These are phyloP conservation scores for Diaporthe caulivora DNA, from an alignment of 2,329 filamentous ascomycete species.

Conservation along the genomic window DNA sequence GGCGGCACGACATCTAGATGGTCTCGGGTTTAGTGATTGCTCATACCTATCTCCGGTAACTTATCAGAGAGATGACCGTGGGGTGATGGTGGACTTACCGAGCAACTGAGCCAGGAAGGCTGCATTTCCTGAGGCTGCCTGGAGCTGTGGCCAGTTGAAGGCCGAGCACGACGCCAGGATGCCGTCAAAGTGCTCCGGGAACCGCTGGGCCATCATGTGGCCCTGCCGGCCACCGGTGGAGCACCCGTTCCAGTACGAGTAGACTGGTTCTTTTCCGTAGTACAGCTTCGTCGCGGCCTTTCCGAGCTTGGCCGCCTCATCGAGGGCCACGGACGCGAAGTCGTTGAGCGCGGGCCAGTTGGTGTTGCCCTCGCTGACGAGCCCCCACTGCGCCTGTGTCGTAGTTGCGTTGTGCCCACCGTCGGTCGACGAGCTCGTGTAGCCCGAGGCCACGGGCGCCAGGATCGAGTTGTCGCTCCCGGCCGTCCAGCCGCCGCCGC, in stretches of 20 bases:
- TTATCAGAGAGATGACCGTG: background rate
- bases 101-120: constrained; percentile 50
- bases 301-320: constrained; percentile 61
- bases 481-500: constrained; percentile 30
- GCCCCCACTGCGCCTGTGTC: constrained; percentile 26
- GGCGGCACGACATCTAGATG: constrained; percentile 6
- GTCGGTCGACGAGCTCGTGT: constrained; percentile 42
- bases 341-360: constrained; percentile 47
- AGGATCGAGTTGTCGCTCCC: constrained; percentile 36
- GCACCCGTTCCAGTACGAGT: constrained; percentile 68
- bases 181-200: constrained; percentile 67
- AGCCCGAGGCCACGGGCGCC: constrained; percentile 23
- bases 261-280: constrained; percentile 58
- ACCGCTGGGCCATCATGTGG: constrained; percentile 61
- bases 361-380: constrained; percentile 29
- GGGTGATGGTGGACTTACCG: constrained; percentile 48
- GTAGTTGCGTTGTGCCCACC: constrained; percentile 42
- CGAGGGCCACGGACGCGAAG: constrained; percentile 52
- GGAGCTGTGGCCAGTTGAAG: constrained; percentile 51
- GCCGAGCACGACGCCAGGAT: constrained; percentile 62
- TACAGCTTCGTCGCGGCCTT: constrained; percentile 62
- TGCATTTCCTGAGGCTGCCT: constrained; percentile 42
- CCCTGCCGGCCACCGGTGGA: constrained; percentile 69
- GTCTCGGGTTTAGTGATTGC: background rate
- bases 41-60: too few species aligned